Conservation (phyloP, 2,329 filamentous ascomycete genomes). For the Ceratocystis destructans region DNA sequence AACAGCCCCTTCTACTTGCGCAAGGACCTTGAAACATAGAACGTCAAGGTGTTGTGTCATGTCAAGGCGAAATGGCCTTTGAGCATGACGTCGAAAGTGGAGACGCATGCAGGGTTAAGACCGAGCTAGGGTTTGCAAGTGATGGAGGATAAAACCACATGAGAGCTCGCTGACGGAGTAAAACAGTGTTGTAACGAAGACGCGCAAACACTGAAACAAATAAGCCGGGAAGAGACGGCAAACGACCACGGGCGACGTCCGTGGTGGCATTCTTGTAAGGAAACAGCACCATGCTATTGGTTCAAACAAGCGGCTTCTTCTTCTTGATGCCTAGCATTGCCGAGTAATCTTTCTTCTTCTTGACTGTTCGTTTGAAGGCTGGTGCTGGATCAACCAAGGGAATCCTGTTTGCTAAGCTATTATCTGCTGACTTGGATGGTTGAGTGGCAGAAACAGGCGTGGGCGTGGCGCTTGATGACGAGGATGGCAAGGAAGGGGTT, state of each 20-base stretch:
- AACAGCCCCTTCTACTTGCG: background rate
- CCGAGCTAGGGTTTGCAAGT: background rate
- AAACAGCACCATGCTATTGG: background rate
- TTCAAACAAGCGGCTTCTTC: constrained; percentile 48
- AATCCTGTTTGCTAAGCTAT: constrained; percentile 21
- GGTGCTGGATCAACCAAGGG: constrained; percentile 18
- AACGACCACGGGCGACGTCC: too few relatives aligned
- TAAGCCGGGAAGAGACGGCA: background rate
- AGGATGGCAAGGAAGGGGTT: background rate
- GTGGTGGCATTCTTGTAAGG: background rate
- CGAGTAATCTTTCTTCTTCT: constrained; percentile 74
- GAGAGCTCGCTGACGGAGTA: constrained; percentile 15
- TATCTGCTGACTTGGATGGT: background rate
- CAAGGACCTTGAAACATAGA: constrained; percentile 3
- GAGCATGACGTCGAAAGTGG: constrained; percentile 8
- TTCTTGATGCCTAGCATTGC: constrained; percentile 77
- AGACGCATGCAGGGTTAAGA: background rate
- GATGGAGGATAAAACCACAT: background rate
- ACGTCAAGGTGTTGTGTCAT: constrained; percentile 1
- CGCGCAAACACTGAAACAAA: background rate
- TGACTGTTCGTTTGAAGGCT: constrained; percentile 58
- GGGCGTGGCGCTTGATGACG: background rate
- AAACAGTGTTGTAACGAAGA: constrained; percentile 3
- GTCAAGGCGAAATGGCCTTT: background rate
- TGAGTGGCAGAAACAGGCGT: background rate